Evolutionary conservation across 2,329 filamentous ascomycete species (phyloP), one percentile per base, ranked within the genome.

Genomic region (Calcarisporium arbuscula): DNA sequence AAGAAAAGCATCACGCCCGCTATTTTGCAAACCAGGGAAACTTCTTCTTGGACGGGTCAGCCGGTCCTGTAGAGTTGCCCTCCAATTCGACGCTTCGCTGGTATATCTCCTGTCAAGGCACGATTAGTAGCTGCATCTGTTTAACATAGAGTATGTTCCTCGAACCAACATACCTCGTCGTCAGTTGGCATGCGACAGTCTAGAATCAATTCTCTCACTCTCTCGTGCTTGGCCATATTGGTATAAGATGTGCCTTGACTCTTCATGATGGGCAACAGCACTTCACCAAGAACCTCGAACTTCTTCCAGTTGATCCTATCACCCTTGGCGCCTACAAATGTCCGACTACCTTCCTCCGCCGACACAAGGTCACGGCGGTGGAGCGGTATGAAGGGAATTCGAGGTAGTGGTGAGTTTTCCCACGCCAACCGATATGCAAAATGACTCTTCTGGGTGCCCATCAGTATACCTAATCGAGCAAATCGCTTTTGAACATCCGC

Each of bases 221-320:
- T 70, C 39, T 90, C 82, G 49, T 83, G 80, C 49, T 72, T 80
- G 21, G 68, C 65, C 42, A 90, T 65, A 42, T 80, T 82, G 18
- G 78, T 75, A 49, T 95, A 95, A 5, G 87, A 80, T 31, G 79
- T 79, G 35, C 85, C 84, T 60, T 96, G 89, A 51, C 90, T 95
- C 61, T 82, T 83, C 74, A 95, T 94, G 35, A 98, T 80, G 3
- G 86, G 83, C 40, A 95, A 69, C 34, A 96, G 74, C 5, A 95
- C 85, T 48, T 96, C 90, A 6, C 89, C 89, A 61, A 96, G 80
- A 20, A 98, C 82, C 59, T 96, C 90, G 51, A 96, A 98, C 56
- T 98, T 98, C 61, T 83, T 88, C 92, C 92, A 98, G 56, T 96
- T 96, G 55, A 98, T 85, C 33, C 85, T 72, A 43, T 86, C 77